These are phyloP conservation scores for Neonectria coccinea DNA, from an alignment of 2,329 filamentous ascomycete species.

Conservation along the genomic window DNA sequence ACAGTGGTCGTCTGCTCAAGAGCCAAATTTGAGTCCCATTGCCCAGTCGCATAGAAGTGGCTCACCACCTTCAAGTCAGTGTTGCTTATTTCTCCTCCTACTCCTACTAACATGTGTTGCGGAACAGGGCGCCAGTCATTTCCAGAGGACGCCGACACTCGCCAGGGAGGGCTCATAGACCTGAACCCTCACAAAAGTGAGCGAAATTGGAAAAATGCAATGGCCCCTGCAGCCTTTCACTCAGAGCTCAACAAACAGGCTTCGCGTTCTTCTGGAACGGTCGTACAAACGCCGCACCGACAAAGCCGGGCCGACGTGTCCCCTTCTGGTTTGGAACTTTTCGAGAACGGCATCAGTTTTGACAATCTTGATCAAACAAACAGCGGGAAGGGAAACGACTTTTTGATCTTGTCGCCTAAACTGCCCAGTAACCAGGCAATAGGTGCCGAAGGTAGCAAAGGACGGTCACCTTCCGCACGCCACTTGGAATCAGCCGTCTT, in stretches of 20 bases:
- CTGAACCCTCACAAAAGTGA: conserved; percentile 13
- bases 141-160: not conserved
- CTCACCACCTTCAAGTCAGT: conserved; percentile 42
- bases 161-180: conserved; percentile 29
- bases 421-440: not conserved
- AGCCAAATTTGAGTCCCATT: conserved; percentile 63
- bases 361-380: conserved; percentile 29
- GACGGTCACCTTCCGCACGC: not conserved
- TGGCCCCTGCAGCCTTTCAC: not conserved
- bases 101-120: conserved; percentile 24
- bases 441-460: conserved; percentile 1
- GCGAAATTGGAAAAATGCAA: not conserved
- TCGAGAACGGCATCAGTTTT: conserved; percentile 49
- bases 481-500: conserved; percentile 10
- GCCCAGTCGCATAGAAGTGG: conserved; percentile 53
- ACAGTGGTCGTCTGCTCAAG: conserved; percentile 65
- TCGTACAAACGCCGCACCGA: conserved; percentile 51
- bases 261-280: conserved; percentile 52
- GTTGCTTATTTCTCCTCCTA: conserved; percentile 24
- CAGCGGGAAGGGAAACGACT: not conserved
- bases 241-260: conserved; percentile 6
- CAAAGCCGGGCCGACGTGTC: conserved; percentile 41
- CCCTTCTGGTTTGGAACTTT: conserved; percentile 47
- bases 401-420: not conserved
- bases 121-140: conserved; percentile 27